These are phyloP conservation scores for Emergomyces pasteurianus DNA, from an alignment of 2,329 filamentous ascomycete species.

Conservation along the genomic window DNA sequence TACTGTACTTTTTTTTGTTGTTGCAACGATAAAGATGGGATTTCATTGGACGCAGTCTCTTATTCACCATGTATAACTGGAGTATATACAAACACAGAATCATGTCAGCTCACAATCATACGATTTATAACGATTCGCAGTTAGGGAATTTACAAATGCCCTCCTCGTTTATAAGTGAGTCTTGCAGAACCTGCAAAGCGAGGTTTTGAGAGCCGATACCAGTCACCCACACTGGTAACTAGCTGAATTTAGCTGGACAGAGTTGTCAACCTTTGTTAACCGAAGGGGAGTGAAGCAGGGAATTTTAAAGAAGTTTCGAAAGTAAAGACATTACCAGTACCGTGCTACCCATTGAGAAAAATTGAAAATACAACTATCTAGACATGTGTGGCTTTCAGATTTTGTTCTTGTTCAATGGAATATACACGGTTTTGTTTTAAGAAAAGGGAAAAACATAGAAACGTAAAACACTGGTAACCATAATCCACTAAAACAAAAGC, in stretches of 20 bases:
- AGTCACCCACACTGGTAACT: background rate
- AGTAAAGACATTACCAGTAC: slow-evolving; percentile 1
- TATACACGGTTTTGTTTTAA: background rate
- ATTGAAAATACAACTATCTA: slow-evolving; percentile 1
- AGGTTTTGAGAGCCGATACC: background rate
- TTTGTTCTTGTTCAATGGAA: background rate
- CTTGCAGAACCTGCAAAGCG: background rate
- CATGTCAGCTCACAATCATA: background rate
- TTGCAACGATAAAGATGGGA: background rate
- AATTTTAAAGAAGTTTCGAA: background rate
- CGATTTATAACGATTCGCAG: background rate
- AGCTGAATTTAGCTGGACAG: background rate
- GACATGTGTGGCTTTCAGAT: slow-evolving; percentile 1
- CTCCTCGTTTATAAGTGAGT: background rate
- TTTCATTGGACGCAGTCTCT: background rate
- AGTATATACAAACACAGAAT: background rate
- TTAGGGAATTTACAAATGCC: background rate
- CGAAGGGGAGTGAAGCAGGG: background rate
- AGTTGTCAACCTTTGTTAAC: background rate
- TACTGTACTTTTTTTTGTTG: background rate
- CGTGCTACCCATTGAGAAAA: background rate
- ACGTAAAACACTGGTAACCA: background rate
- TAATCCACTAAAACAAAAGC: background rate
- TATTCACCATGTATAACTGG: no score
- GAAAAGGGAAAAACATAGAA: background rate